phyloP scores from a whole-genome alignment of 495 filamentous ascomycete genomes.

The Penicillium simplicissimum region DNA sequence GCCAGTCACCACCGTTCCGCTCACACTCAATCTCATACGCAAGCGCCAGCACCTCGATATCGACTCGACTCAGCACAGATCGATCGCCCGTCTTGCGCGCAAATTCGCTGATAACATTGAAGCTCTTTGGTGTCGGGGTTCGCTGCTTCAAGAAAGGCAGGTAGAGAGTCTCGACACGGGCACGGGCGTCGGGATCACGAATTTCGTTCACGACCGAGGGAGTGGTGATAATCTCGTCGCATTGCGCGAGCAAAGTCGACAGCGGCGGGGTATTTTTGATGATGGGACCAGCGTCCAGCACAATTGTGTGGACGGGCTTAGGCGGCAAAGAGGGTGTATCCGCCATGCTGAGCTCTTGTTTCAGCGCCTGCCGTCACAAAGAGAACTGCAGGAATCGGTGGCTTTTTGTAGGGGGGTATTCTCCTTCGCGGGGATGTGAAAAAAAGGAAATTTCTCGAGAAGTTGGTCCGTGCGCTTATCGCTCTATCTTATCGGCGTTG shows the following conservation, averaged over 20 bases:
- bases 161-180: constrained; percentile 77
- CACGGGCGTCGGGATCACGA: constrained; percentile 76
- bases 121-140: constrained; percentile 68
- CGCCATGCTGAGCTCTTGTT: constrained; percentile 35
- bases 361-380: neutral
- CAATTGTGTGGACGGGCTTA: constrained; percentile 80
- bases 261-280: constrained; percentile 84
- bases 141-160: constrained; percentile 81
- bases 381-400: constrained; percentile 5
- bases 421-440: constrained; percentile 5
- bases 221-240: constrained; percentile 78
- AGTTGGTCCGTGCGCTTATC: constrained; percentile 35
- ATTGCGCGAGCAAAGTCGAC: constrained; percentile 72
- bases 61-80: constrained; percentile 79
- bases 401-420: constrained; percentile 13
- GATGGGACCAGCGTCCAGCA: constrained; percentile 89
- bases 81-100: constrained; percentile 88
- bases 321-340: constrained; percentile 32
- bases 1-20: constrained; percentile 79
- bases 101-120: constrained; percentile 80
- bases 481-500: constrained; percentile 27
- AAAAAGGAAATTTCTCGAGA: constrained; percentile 33
- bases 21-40: constrained; percentile 91
- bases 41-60: constrained; percentile 85
- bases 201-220: constrained; percentile 89